Percentiles rank a stretch among this genome's conserved stretches.
phyloP scores from a whole-genome alignment of 352 stramenopile genomes.

The Aphanomyces euteiches region DNA sequence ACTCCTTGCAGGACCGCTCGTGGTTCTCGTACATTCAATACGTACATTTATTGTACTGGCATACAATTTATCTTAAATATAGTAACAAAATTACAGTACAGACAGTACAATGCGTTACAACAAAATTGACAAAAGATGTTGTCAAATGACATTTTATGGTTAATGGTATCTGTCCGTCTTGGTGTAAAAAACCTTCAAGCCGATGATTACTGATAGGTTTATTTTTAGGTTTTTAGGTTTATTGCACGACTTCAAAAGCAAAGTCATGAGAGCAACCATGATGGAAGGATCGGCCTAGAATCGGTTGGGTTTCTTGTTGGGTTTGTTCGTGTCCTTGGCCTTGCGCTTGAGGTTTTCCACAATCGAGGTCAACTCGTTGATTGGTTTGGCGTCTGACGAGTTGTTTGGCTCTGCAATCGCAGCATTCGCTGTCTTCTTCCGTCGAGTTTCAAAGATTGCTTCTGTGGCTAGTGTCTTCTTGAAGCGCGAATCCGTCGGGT shows the following conservation, averaged over 20 bases:
- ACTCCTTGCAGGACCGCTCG: neutral
- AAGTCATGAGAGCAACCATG: no score
- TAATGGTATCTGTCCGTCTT: no score
- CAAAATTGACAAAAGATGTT: neutral
- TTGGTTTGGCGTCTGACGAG: slow-evolving; percentile 2
- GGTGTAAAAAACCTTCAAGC: no score
- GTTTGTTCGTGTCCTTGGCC: slow-evolving; percentile 37
- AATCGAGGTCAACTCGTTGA: slow-evolving; percentile 59
- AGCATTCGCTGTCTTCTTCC: slow-evolving; percentile 43
- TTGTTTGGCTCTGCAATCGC: slow-evolving; percentile 11
- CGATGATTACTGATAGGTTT: no score
- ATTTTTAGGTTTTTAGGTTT: no score
- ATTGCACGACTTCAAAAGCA: no score
- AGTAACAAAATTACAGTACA: no score
- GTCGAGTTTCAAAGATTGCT: slow-evolving; percentile 73
- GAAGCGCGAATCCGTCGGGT: slow-evolving; percentile 82
- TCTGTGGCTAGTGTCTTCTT: slow-evolving; percentile 70
- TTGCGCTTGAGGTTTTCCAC: slow-evolving; percentile 84
- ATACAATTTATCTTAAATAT: no score
- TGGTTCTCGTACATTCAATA: no score
- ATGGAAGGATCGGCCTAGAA: neutral
- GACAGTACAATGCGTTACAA: no score
- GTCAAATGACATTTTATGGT: neutral
- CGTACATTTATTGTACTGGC: no score
- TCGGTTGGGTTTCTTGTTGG: slow-evolving; percentile 49